Conservation (phyloP, 2,329 filamentous ascomycete species). For the Cladosporium sp. region DNA sequence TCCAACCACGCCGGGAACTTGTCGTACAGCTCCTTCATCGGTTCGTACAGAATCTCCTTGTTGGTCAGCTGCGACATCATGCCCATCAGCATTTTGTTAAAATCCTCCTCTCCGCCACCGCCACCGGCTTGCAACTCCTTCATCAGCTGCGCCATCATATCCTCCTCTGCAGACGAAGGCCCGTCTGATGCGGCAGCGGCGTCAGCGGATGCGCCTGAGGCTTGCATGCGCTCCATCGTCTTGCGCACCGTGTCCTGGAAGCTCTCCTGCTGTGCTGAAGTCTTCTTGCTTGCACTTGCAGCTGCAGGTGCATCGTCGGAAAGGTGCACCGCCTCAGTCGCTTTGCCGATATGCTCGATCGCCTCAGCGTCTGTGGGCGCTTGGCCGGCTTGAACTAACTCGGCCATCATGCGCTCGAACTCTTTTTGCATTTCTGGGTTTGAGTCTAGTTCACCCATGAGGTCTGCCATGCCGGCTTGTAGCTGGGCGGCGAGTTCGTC, state of each 20-base stretch:
- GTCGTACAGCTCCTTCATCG: slow-evolving; percentile 93
- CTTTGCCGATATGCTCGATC: slow-evolving; percentile 36
- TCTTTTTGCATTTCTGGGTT: slow-evolving; percentile 71
- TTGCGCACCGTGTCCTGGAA: slow-evolving; percentile 92
- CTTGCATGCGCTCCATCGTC: slow-evolving; percentile 96
- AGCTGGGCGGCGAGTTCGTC: slow-evolving; percentile 47
- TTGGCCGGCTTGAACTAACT: slow-evolving; percentile 57
- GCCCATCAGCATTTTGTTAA: slow-evolving; percentile 90
- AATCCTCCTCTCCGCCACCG: slow-evolving; percentile 71
- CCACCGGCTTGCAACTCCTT: slow-evolving; percentile 75
- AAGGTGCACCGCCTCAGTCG: slow-evolving; percentile 35
- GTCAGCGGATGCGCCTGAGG: slow-evolving; percentile 81
- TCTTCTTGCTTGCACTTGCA: slow-evolving; percentile 15
- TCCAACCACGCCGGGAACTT: slow-evolving; percentile 91
- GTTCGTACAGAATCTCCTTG: slow-evolving; percentile 97
- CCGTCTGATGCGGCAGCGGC: slow-evolving; percentile 65
- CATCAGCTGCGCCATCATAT: slow-evolving; percentile 88
- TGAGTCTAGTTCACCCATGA: slow-evolving; percentile 70
- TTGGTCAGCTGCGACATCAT: slow-evolving; percentile 99
- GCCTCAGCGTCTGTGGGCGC: slow-evolving; percentile 39
- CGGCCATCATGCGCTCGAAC: slow-evolving; percentile 59
- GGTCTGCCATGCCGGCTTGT: slow-evolving; percentile 84
- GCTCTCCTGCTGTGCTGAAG: slow-evolving; percentile 55
- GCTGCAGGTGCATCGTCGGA: not conserved
- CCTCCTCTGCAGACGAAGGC: slow-evolving; percentile 60